Base-by-base conservation (phyloP, 139 green algal species). In the Penium margaritaceum region DNA sequence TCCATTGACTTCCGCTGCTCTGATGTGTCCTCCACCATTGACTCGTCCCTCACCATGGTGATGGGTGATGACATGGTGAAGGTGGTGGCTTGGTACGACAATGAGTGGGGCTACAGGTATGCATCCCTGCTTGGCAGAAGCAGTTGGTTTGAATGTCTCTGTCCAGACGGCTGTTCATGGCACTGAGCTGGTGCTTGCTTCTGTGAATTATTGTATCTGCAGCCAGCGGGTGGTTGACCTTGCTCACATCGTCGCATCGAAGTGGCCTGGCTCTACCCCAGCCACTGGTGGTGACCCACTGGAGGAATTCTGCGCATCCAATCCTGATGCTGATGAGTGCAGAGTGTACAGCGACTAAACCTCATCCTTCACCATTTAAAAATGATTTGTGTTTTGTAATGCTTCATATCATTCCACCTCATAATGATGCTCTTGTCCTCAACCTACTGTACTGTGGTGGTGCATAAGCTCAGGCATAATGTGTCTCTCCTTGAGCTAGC, bases 11-110 rank as follows among this genome's bases (percentile, higher is more conserved):
- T 95, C 89, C 76, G 75, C 17, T 89, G 84, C 84, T 90, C 87
- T 43, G 84, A 93, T 61, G 86, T 91, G 60, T 95, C 88, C 75
- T 90, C 88, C 81, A 95, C 91, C 68, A 92, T 99, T 46, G 94
- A 99, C 77, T 83, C 91, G 41, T 88, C 87, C 60, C 89, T 99
- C 53, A 99, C 94, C 77, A 99, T 97, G 93, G 94, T 99, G 32
- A 86, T 87, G 76, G 83, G 83, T 32, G 83, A 87, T 27, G 83
- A 87, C 80, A 84, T 86, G 73, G 67, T 87, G 30, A 87, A 87
- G 81, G 81, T 96, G 37, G 87, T 95, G 29, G 90, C 90, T 46
- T 96, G 81, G 81, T 85, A 85, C 51, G 79, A 85, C 79, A 85
- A 85, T 74, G 82, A 87, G 74, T 87, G 82, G 82, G 82, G 82